Evolutionary conservation across 495 filamentous ascomycete species (phyloP).

Genomic region (Penicillium cataractarum): DNA sequence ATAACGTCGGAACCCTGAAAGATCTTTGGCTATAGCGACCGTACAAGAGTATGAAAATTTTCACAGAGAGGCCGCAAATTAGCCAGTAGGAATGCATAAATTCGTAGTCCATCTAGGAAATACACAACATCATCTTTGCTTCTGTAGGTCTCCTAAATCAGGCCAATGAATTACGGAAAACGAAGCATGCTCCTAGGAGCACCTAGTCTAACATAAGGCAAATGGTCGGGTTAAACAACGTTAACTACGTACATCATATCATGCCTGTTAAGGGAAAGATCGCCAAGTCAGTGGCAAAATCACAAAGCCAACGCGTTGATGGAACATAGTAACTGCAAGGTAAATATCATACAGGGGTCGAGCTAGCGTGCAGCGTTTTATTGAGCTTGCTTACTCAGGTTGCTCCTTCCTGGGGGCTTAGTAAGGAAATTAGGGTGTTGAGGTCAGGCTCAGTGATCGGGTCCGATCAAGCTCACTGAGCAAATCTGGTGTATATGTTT

Average conservation of each 20-base stretch:
- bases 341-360: neutral
- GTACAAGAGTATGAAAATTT: neutral
- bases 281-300: conserved; percentile 1
- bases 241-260: conserved; percentile 1
- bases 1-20: neutral
- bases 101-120: neutral
- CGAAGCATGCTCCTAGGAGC: conserved; percentile 2
- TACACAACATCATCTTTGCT: neutral
- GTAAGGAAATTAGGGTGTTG: neutral
- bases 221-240: neutral
- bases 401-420: neutral
- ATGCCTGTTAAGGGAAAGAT: neutral
- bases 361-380: conserved; percentile 2
- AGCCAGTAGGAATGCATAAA: neutral
- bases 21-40: neutral
- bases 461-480: too few species aligned
- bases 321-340: neutral
- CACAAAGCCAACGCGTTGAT: neutral
- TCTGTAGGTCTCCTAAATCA: conserved; percentile 1
- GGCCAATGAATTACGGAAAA: conserved; percentile 2
- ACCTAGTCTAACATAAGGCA: neutral
- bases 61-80: neutral
- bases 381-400: conserved; percentile 4
- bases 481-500: too few species aligned
- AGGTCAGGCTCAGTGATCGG: neutral